Evolutionary conservation across 1,284 basidiomycete genomes (phyloP).

Genomic region (Hypsizygus ulmarius): DNA sequence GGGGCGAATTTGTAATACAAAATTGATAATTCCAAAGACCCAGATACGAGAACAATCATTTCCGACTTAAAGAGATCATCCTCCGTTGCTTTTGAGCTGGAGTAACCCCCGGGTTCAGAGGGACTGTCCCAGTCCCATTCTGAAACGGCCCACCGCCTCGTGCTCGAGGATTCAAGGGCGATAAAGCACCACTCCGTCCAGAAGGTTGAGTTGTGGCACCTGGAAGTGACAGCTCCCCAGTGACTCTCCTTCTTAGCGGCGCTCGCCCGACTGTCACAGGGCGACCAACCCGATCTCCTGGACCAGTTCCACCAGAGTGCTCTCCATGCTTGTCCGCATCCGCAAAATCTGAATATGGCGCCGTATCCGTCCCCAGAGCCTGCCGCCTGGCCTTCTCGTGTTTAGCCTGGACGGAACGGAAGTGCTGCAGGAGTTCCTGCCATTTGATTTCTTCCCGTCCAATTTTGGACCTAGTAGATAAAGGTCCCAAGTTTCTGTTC

Average conservation of each 20-base stretch:
- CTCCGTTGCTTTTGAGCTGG: conserved; percentile 46
- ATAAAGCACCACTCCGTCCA: conserved; percentile 46
- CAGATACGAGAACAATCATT: conserved; percentile 21
- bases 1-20: conserved; percentile 11
- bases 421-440: conserved; percentile 86
- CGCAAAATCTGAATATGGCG: conserved; percentile 43
- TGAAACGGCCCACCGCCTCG: conserved; percentile 34
- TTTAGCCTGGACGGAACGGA: conserved; percentile 77
- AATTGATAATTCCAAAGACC: conserved; percentile 5
- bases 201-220: conserved; percentile 18
- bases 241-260: conserved; percentile 54
- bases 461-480: conserved; percentile 68
- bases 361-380: conserved; percentile 52
- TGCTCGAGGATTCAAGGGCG: conserved; percentile 71
- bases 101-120: conserved; percentile 18
- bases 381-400: conserved; percentile 85
- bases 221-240: conserved; percentile 43
- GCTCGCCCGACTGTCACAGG: conserved; percentile 37
- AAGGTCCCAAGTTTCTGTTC: conserved; percentile 29
- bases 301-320: conserved; percentile 22
- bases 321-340: conserved; percentile 40
- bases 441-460: conserved; percentile 90
- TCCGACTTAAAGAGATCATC: conserved; percentile 45
- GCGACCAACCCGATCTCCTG: conserved; percentile 25
- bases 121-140: conserved; percentile 38